A percentile compares a stretch with the other conserved stretches of the same genome.
These are phyloP conservation scores for Arachnopeziza araneosa DNA, from an alignment of 2,329 filamentous ascomycete genomes.

Conservation along the genomic window DNA sequence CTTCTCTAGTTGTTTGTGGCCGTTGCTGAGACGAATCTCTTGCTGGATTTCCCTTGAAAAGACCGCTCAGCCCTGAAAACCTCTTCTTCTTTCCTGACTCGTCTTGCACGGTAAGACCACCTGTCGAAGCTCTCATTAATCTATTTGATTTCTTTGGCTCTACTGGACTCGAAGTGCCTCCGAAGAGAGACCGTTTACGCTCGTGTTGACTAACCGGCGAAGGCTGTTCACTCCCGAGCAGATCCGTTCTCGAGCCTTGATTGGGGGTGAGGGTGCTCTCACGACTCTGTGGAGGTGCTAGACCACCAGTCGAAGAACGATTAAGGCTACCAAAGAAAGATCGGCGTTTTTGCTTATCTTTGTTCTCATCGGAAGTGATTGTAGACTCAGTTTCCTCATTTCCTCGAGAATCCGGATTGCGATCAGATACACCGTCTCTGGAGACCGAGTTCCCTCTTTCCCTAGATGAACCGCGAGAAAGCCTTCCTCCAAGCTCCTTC, in stretches of 20 bases:
- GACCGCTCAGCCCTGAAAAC: conserved; percentile 35
- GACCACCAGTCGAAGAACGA: conserved; percentile 19
- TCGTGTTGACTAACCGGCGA: conserved; percentile 26
- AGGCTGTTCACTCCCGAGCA: conserved; percentile 17
- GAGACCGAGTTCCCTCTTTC: conserved; percentile 22
- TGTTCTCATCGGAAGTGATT: conserved; percentile 35
- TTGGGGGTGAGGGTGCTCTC: conserved; percentile 29
- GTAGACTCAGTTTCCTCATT: conserved; percentile 41
- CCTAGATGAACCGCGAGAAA: conserved; percentile 29
- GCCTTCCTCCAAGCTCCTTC: conserved; percentile 44
- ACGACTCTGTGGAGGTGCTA: conserved; percentile 26
- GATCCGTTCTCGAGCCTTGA: conserved; percentile 26
- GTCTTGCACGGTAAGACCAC: conserved; percentile 9
- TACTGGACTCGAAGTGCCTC: conserved; percentile 10
- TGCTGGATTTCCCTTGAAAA: conserved; percentile 21
- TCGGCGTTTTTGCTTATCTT: conserved; percentile 35
- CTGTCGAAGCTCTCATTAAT: conserved; percentile 18
- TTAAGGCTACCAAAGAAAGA: conserved; percentile 34
- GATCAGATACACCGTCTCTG: conserved; percentile 8
- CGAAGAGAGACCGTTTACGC: conserved; percentile 37
- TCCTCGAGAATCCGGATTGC: conserved; percentile 13
- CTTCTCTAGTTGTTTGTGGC: conserved; percentile 11
- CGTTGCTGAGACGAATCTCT: background rate
- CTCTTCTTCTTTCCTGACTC: conserved; percentile 37
- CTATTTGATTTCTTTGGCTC: conserved; percentile 28